Evolutionary conservation across 2,329 filamentous ascomycete species (phyloP).

Genomic region (Cryphonectria naterciae): DNA sequence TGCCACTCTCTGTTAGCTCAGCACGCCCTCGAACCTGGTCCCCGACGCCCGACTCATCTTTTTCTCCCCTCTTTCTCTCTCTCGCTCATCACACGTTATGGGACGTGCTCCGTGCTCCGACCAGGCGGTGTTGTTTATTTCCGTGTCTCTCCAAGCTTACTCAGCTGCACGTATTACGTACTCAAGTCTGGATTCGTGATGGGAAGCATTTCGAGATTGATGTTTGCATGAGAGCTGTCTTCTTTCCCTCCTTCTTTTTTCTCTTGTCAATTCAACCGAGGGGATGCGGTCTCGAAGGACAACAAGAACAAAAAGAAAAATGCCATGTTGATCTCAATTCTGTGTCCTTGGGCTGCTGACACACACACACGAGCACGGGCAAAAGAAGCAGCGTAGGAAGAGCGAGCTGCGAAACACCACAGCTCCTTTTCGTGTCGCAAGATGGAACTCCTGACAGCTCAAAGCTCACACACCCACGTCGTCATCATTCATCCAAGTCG

Average conservation of each 20-base stretch:
- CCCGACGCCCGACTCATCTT: background rate
- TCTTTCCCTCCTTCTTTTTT: background rate
- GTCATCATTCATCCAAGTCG: background rate
- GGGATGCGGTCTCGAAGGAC: background rate
- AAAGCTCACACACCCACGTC: background rate
- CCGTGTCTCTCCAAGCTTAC: background rate
- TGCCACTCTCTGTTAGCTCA: too few species aligned
- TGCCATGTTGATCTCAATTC: background rate
- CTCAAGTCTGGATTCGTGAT: background rate
- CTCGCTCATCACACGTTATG: background rate
- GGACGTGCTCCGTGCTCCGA: background rate
- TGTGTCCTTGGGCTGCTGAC: background rate
- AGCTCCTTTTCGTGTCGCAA: conserved; percentile 18
- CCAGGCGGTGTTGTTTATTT: background rate
- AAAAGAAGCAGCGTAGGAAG: background rate
- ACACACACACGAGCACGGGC: background rate
- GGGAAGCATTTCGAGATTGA: background rate
- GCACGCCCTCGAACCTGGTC: background rate
- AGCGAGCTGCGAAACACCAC: conserved; percentile 8
- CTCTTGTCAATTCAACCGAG: background rate
- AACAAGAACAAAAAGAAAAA: too few species aligned
- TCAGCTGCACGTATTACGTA: background rate
- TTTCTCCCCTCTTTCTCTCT: background rate
- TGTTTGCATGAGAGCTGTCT: background rate
- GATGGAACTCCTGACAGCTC: conserved; percentile 6